Evolutionary conservation across 164 flowering plant species (phyloP).

Genomic region (Dillenia turbinata): DNA sequence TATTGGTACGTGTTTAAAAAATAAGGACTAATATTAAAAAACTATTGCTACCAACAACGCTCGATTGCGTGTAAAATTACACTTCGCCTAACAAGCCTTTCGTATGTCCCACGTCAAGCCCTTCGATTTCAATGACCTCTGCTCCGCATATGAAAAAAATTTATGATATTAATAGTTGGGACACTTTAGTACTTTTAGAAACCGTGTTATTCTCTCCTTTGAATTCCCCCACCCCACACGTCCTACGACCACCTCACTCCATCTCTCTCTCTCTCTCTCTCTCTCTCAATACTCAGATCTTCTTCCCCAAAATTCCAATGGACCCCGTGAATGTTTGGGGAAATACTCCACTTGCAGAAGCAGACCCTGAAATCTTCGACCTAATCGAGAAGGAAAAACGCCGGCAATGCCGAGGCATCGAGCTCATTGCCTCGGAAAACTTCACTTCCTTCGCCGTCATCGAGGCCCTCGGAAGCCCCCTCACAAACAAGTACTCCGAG

Average conservation of each 20-base stretch:
- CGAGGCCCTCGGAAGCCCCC: slow-evolving; percentile 84
- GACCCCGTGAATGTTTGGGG: slow-evolving; percentile 88
- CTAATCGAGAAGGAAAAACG: slow-evolving; percentile 97
- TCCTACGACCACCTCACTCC: background rate
- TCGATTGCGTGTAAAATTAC: too few relatives aligned
- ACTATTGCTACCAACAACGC: too few relatives aligned
- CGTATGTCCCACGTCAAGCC: too few relatives aligned
- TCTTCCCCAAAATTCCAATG: slow-evolving; percentile 29
- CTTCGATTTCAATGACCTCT: too few relatives aligned
- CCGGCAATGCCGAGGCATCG: slow-evolving; percentile 93
- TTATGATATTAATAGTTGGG: background rate
- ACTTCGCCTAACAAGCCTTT: too few relatives aligned
- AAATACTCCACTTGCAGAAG: slow-evolving; percentile 52
- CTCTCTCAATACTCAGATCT: background rate
- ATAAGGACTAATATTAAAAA: too few relatives aligned
- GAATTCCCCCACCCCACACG: background rate
- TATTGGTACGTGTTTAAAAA: too few relatives aligned
- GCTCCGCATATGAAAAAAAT: too few relatives aligned
- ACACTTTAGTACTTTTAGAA: background rate
- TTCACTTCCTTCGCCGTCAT: slow-evolving; percentile 98
- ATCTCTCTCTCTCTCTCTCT: slow-evolving; percentile 6
- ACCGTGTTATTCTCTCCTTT: background rate
- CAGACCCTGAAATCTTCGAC: slow-evolving; percentile 82
- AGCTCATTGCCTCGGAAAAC: slow-evolving; percentile 94
- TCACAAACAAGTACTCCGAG: slow-evolving; percentile 98